Evolutionary conservation across 805 yeast genomes (phyloP).

Genomic region (Teunomyces stri): DNA sequence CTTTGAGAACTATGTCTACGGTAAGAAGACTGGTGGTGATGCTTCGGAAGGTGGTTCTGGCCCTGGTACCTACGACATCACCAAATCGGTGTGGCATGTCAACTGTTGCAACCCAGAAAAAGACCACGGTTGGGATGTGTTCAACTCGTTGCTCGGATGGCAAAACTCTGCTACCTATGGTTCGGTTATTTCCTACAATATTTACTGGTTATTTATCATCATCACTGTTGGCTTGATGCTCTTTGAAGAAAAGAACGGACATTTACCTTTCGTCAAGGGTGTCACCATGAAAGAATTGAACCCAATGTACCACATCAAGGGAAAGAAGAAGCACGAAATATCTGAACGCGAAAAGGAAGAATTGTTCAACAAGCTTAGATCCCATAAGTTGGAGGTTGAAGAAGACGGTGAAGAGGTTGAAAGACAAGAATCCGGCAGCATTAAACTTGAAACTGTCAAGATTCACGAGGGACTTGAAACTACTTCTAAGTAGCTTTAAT

Average conservation of each 20-base stretch:
- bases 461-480: constrained; percentile 1
- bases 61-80: constrained; percentile 88
- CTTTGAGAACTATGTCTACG: constrained; percentile 69
- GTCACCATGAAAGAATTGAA: constrained; percentile 31
- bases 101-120: constrained; percentile 94
- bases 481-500: neutral
- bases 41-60: constrained; percentile 92
- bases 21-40: constrained; percentile 81
- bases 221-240: constrained; percentile 57
- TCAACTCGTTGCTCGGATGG: constrained; percentile 95
- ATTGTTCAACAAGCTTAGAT: constrained; percentile 30
- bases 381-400: neutral
- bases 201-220: constrained; percentile 80
- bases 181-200: constrained; percentile 81
- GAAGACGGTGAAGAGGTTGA: constrained; percentile 1
- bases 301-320: constrained; percentile 35
- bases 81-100: constrained; percentile 86
- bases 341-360: constrained; percentile 31
- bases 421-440: constrained; percentile 2
- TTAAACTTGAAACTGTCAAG: constrained; percentile 2
- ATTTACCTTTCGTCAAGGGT: constrained; percentile 64
- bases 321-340: constrained; percentile 33
- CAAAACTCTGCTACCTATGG: constrained; percentile 95
- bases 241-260: constrained; percentile 82
- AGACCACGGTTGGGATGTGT: constrained; percentile 95